Conservation (phyloP, 1,139 yeast genomes). For the Meyerozyma athensensis region DNA sequence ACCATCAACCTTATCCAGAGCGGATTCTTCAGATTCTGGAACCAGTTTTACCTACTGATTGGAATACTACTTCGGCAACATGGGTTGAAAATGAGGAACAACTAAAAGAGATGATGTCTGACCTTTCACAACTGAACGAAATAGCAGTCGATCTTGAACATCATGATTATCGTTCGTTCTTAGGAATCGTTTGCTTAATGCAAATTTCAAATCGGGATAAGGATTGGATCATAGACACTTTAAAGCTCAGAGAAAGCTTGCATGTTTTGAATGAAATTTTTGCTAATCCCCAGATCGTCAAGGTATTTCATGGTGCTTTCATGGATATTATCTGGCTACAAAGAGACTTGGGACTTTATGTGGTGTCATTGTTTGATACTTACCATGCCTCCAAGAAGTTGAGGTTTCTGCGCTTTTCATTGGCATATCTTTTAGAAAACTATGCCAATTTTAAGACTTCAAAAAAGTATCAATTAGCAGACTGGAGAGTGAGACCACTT, state of each 20-base stretch:
- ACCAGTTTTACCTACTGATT: constrained; percentile 55
- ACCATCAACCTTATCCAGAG: constrained; percentile 64
- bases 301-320: constrained; percentile 93
- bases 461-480: constrained; percentile 92
- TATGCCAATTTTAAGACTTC: constrained; percentile 85
- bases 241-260: constrained; percentile 69
- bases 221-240: constrained; percentile 82
- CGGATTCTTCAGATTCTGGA: constrained; percentile 41
- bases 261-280: constrained; percentile 66
- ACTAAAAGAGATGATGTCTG: constrained; percentile 50
- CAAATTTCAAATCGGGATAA: constrained; percentile 80
- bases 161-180: constrained; percentile 85
- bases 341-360: constrained; percentile 86
- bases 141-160: constrained; percentile 97
- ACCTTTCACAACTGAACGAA: constrained; percentile 48
- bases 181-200: constrained; percentile 90
- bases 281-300: constrained; percentile 73
- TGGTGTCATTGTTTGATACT: constrained; percentile 90
- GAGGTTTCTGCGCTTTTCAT: constrained; percentile 75
- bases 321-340: constrained; percentile 98
- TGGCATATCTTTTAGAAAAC: constrained; percentile 77
- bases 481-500: constrained; percentile 92
- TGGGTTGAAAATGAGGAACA: constrained; percentile 67
- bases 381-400: constrained; percentile 80
- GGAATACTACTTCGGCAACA: constrained; percentile 59